Conservation (phyloP, 805 yeast genomes). For the Wickerhamomyces kurtzmanii region DNA sequence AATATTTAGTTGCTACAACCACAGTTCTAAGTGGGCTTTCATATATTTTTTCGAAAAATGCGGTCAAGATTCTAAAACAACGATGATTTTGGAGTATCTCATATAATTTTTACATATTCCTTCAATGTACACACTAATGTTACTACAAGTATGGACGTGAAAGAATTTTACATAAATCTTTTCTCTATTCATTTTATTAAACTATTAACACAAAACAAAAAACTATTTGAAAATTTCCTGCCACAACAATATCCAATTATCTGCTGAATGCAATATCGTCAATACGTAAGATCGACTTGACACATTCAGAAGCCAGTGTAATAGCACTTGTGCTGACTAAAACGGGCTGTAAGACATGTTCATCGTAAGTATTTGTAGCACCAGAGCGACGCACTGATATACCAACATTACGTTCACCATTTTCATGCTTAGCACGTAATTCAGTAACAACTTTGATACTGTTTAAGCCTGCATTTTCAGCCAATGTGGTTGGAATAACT, state of each 20-base stretch:
- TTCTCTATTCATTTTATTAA: no score
- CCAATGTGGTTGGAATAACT: conserved; percentile 87
- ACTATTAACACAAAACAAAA: background rate
- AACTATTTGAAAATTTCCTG: no score
- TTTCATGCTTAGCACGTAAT: conserved; percentile 81
- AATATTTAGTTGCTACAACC: conserved; percentile 54
- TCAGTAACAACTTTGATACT: conserved; percentile 90
- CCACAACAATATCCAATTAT: no score
- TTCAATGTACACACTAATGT: no score
- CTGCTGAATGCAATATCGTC: conserved; percentile 95
- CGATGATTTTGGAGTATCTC: no score
- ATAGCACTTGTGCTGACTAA: conserved; percentile 92
- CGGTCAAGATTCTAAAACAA: conserved; percentile 43
- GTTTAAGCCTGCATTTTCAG: conserved; percentile 92
- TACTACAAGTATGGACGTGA: no score
- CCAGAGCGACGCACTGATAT: conserved; percentile 91
- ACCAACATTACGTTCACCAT: conserved; percentile 91
- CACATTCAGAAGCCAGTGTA: conserved; percentile 91
- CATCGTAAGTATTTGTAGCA: conserved; percentile 82
- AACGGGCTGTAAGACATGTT: conserved; percentile 94
- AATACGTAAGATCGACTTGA: conserved; percentile 88
- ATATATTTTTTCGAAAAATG: conserved; percentile 60
- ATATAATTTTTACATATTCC: no score
- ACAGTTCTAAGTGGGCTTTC: conserved; percentile 73
- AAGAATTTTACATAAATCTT: no score